A percentile compares a stretch with the other conserved stretches of the same genome.
Conservation (phyloP, 2,329 filamentous ascomycete species). For the Aspergillus unguis region DNA sequence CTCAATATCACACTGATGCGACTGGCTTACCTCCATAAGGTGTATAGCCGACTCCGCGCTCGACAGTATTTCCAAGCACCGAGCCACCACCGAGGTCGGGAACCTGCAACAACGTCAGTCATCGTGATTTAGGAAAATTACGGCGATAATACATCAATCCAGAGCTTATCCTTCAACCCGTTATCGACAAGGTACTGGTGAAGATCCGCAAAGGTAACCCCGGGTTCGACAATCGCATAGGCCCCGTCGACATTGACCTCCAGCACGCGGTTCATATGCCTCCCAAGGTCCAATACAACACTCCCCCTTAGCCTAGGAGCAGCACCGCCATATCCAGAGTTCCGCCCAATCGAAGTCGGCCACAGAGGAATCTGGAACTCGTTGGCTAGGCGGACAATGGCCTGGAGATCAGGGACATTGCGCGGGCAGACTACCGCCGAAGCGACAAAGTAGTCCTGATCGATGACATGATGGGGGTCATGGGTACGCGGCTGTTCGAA, state of each 20-base stretch:
- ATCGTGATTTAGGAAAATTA: not conserved
- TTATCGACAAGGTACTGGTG: constrained; percentile 35
- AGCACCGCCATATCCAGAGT: constrained; percentile 52
- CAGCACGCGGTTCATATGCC: constrained; percentile 51
- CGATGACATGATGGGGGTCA: not conserved
- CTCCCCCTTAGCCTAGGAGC: constrained; percentile 46
- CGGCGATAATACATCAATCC: not conserved
- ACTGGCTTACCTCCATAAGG: constrained; percentile 27
- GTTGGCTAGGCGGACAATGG: not conserved
- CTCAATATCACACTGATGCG: not conserved
- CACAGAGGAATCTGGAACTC: not conserved
- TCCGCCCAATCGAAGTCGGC: constrained; percentile 26
- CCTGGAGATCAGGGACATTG: not conserved
- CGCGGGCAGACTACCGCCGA: not conserved
- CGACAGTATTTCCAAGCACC: constrained; percentile 46
- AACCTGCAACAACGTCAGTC: not conserved
- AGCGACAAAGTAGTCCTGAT: not conserved
- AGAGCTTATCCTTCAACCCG: not conserved
- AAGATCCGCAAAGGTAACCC: constrained; percentile 53
- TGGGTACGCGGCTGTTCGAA: not conserved
- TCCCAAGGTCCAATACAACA: constrained; percentile 44
- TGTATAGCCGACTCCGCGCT: constrained; percentile 48
- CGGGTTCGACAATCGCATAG: constrained; percentile 55
- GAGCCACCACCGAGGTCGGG: constrained; percentile 38
- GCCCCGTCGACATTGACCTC: constrained; percentile 51